Evolutionary conservation across 2,329 filamentous ascomycete species (phyloP), one percentile per base, ranked within the genome.

Genomic region (Chaetomiaceae sp.): DNA sequence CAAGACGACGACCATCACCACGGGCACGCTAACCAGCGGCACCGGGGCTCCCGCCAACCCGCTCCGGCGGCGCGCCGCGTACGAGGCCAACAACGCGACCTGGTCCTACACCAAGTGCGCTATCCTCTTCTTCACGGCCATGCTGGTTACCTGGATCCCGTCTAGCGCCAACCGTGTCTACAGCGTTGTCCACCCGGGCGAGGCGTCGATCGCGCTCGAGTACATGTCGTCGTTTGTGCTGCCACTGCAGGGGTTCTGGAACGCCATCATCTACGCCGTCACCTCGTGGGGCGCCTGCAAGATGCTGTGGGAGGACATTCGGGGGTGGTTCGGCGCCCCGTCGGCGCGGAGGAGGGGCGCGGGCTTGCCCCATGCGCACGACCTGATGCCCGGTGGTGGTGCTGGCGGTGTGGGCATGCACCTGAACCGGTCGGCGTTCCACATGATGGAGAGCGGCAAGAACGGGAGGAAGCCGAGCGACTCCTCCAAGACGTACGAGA

Each of bases 241-340:
- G 8, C 89, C 89, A 0, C 76, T 91, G 0, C 89, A 95, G 66
- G 89, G 89, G 0, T 88, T 91, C 63, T 94, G 89, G 88, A 95
- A 95, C 66, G 81, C 84, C 17, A 68, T 88, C 54, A 89, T 95
- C 60, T 95, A 94, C 69, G 71, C 83, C 15, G 77, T 81, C 11
- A 89, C 87, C 1, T 89, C 85, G 6, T 81, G 83, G 75, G 70
- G 79, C 46, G 84, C 84, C 0, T 84, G 83, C 64, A 78, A 77
- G 65, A 69, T 70, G 29, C 67, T 82, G 25, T 69, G 67, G 49
- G 61, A 63, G 9, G 73, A 76, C 43, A 53, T 75, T 55, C 61
- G 43, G 53, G 39, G 40, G 22, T 52, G 50, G 53, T 51, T 23
- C 19, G 22, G 22, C 20, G 22, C 6, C 15, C n/a, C 37, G 27